Percentiles rank a stretch among this genome's conserved stretches.
phyloP scores from a whole-genome alignment of 768 basidiomycete species.

The Russula virescens region DNA sequence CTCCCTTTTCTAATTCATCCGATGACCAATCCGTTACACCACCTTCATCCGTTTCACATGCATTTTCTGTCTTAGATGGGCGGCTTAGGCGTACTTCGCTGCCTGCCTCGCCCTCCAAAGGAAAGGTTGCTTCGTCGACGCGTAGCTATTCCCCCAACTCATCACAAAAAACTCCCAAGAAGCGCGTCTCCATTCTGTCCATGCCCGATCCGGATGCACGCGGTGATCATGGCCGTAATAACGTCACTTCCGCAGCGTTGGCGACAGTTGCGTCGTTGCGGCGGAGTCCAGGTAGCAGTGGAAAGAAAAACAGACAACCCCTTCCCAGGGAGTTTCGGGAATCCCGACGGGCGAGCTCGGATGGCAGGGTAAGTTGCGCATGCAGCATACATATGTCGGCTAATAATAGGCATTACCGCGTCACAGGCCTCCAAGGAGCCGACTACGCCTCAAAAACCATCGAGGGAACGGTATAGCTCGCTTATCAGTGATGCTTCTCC shows the following conservation, averaged over 20 bases:
- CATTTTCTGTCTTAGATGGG: slow-evolving; percentile 25
- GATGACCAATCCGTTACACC: slow-evolving; percentile 39
- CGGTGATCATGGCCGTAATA: slow-evolving; percentile 30
- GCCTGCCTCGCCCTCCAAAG: slow-evolving; percentile 41
- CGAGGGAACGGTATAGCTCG: slow-evolving; percentile 22
- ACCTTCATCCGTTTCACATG: slow-evolving; percentile 28
- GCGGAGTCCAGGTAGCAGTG: slow-evolving; percentile 40
- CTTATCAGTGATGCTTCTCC: slow-evolving; percentile 19
- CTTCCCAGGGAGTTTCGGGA: slow-evolving; percentile 47
- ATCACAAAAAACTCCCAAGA: slow-evolving; percentile 37
- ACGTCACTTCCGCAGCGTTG: slow-evolving; percentile 52
- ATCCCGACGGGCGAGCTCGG: slow-evolving; percentile 33
- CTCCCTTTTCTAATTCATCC: slow-evolving; percentile 29
- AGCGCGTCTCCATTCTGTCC: slow-evolving; percentile 38
- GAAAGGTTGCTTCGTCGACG: slow-evolving; percentile 13
- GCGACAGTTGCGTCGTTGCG: slow-evolving; percentile 55
- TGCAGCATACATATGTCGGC: neutral
- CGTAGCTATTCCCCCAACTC: slow-evolving; percentile 37
- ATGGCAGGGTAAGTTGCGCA: slow-evolving; percentile 37
- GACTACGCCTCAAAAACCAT: slow-evolving; percentile 21
- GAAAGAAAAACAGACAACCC: slow-evolving; percentile 42
- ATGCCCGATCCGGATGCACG: slow-evolving; percentile 25
- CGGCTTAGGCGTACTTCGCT: slow-evolving; percentile 45
- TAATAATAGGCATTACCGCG: neutral
- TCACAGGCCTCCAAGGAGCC: slow-evolving; percentile 19